phyloP scores from a whole-genome alignment of 2,329 filamentous ascomycete genomes.

The Colletotrichum theobromicola region DNA sequence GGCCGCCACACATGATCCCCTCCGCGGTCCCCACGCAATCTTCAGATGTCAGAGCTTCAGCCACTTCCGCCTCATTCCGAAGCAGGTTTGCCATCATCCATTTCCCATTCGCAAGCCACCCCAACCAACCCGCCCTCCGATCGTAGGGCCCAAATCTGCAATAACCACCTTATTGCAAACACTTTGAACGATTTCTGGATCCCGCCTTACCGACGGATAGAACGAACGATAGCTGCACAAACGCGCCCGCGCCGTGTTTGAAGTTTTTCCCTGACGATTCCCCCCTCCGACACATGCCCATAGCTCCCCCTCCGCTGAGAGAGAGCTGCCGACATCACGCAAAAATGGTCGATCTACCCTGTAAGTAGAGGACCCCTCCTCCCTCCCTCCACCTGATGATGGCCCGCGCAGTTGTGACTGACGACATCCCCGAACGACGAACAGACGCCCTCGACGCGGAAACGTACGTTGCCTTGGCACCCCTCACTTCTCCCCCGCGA shows the following conservation, averaged over 20 bases:
- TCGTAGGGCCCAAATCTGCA: background rate
- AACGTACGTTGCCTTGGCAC: slow-evolving; percentile 62
- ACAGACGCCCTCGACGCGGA: slow-evolving; percentile 97
- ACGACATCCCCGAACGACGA: background rate
- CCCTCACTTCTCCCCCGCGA: background rate
- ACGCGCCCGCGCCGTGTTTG: background rate
- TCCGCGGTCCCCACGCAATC: background rate
- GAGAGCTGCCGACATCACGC: background rate
- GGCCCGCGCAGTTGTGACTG: background rate
- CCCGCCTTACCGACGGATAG: background rate
- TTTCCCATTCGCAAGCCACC: background rate
- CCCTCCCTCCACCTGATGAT: background rate
- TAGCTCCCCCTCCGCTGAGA: background rate
- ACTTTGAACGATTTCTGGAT: background rate
- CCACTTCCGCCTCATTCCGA: slow-evolving; percentile 13
- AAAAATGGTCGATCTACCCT: slow-evolving; percentile 55
- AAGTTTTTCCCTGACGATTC: background rate
- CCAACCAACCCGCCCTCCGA: background rate
- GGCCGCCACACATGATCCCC: slow-evolving; percentile 1
- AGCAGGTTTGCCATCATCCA: slow-evolving; percentile 17
- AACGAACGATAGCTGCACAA: background rate
- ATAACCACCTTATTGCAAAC: background rate
- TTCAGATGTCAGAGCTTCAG: slow-evolving; percentile 23
- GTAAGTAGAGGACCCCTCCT: slow-evolving; percentile 35
- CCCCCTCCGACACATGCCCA: background rate